phyloP scores from a whole-genome alignment of 2,329 filamentous ascomycete species.

The Xylariales sp. region DNA sequence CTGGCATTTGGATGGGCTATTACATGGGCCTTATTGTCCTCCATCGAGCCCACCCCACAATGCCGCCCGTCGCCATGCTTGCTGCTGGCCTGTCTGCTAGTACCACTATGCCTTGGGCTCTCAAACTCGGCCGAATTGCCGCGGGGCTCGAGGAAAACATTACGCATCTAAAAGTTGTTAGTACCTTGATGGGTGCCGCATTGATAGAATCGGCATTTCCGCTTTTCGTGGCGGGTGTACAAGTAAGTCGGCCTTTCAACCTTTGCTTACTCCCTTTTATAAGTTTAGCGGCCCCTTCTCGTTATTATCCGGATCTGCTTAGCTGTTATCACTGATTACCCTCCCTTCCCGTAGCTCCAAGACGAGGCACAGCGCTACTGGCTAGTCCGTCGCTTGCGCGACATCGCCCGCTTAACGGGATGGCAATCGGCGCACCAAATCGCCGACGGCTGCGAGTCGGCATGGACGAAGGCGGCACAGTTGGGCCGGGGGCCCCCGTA shows the following conservation, averaged over 20 bases:
- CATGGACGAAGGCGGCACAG: slow-evolving; percentile 81
- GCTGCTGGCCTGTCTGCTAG: slow-evolving; percentile 82
- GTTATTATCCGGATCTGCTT: background rate
- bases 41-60: slow-evolving; percentile 84
- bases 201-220: slow-evolving; percentile 85
- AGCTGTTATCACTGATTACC: slow-evolving; percentile 15
- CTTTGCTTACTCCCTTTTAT: background rate
- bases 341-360: slow-evolving; percentile 66
- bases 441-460: slow-evolving; percentile 83
- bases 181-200: slow-evolving; percentile 81
- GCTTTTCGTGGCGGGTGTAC: slow-evolving; percentile 86
- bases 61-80: slow-evolving; percentile 91
- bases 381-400: slow-evolving; percentile 78
- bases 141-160: slow-evolving; percentile 74
- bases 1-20: slow-evolving; percentile 87
- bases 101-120: slow-evolving; percentile 77
- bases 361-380: slow-evolving; percentile 79
- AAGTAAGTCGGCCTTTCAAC: slow-evolving; percentile 57
- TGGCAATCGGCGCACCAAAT: slow-evolving; percentile 88
- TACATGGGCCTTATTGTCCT: slow-evolving; percentile 87
- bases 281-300: background rate
- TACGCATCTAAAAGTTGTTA: slow-evolving; percentile 68
- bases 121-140: slow-evolving; percentile 81
- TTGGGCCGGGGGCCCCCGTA: slow-evolving; percentile 83
- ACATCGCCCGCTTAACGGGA: slow-evolving; percentile 83